Evolutionary conservation across 164 flowering plant genomes (phyloP).

Genomic region (Taxillus chinensis): DNA sequence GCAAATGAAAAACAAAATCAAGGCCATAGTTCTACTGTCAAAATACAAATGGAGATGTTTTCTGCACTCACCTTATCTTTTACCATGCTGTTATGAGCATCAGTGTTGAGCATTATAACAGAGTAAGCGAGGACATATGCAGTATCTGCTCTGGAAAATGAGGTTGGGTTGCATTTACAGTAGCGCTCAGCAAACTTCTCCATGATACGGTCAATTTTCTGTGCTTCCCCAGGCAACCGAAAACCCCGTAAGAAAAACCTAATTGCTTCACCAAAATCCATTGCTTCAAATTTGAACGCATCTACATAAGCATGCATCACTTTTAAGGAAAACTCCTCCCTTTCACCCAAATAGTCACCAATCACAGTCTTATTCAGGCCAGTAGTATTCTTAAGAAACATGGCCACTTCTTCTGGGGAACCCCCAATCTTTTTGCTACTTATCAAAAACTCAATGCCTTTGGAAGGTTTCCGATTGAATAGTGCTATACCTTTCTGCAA

Average conservation of each 20-base stretch:
- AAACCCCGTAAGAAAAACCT: conserved; percentile 89
- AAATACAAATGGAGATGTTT: conserved; percentile 2
- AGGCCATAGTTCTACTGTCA: neutral
- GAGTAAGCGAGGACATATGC: conserved; percentile 99
- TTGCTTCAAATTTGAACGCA: conserved; percentile 70
- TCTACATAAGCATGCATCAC: conserved; percentile 99
- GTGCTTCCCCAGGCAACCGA: conserved; percentile 98
- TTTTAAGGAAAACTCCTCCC: conserved; percentile 83
- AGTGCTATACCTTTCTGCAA: conserved; percentile 92
- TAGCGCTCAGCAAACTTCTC: conserved; percentile 99
- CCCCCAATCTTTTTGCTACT: conserved; percentile 65
- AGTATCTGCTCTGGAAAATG: conserved; percentile 92
- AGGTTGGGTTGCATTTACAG: conserved; percentile 91
- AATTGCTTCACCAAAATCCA: conserved; percentile 91
- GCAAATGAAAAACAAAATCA: no score
- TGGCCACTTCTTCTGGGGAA: conserved; percentile 82
- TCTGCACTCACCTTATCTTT: conserved; percentile 78
- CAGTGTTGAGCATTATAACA: conserved; percentile 97
- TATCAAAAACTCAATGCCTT: conserved; percentile 89
- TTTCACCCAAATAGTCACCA: conserved; percentile 97
- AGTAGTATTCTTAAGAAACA: conserved; percentile 59
- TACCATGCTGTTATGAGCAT: conserved; percentile 95
- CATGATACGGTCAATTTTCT: conserved; percentile 98
- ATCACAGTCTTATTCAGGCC: conserved; percentile 79
- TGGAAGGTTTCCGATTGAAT: conserved; percentile 91